These are phyloP conservation scores for Xylaria telfairii DNA, from an alignment of 495 filamentous ascomycete species.

Conservation along the genomic window DNA sequence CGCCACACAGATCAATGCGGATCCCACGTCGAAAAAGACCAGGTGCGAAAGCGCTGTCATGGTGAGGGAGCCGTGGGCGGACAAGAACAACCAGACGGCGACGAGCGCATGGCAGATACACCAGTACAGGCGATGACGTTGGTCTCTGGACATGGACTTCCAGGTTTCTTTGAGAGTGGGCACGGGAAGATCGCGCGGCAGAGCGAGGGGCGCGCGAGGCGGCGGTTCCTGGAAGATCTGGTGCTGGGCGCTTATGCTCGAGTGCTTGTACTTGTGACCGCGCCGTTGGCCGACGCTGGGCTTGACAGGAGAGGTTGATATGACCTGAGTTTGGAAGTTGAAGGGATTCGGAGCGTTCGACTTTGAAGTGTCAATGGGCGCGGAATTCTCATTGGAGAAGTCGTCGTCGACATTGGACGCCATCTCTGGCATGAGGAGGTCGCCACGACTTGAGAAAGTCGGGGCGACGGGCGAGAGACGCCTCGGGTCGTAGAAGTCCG, in stretches of 20 bases:
- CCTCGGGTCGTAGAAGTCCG: slow-evolving; percentile 59
- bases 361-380: slow-evolving; percentile 35
- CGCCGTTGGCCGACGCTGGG: slow-evolving; percentile 88
- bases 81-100: slow-evolving; percentile 83
- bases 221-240: slow-evolving; percentile 97
- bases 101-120: slow-evolving; percentile 85
- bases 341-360: slow-evolving; percentile 68
- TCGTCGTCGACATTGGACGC: slow-evolving; percentile 37
- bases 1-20: slow-evolving; percentile 88
- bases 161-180: slow-evolving; percentile 87
- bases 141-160: slow-evolving; percentile 83
- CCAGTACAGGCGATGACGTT: slow-evolving; percentile 83
- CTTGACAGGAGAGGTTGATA: slow-evolving; percentile 79
- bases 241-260: slow-evolving; percentile 82
- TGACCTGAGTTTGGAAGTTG: slow-evolving; percentile 89
- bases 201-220: slow-evolving; percentile 80
- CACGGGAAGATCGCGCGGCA: slow-evolving; percentile 94
- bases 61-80: slow-evolving; percentile 83
- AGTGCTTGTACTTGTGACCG: slow-evolving; percentile 98
- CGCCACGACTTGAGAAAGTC: slow-evolving; percentile 45
- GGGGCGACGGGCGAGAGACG: slow-evolving; percentile 68
- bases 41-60: slow-evolving; percentile 92
- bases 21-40: slow-evolving; percentile 91
- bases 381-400: slow-evolving; percentile 36
- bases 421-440: slow-evolving; percentile 33